A percentile compares a stretch with the other conserved stretches of the same genome.
These are phyloP conservation scores for Tetradesmus obliquus DNA, from an alignment of 139 green algal genomes.

Conservation along the genomic window DNA sequence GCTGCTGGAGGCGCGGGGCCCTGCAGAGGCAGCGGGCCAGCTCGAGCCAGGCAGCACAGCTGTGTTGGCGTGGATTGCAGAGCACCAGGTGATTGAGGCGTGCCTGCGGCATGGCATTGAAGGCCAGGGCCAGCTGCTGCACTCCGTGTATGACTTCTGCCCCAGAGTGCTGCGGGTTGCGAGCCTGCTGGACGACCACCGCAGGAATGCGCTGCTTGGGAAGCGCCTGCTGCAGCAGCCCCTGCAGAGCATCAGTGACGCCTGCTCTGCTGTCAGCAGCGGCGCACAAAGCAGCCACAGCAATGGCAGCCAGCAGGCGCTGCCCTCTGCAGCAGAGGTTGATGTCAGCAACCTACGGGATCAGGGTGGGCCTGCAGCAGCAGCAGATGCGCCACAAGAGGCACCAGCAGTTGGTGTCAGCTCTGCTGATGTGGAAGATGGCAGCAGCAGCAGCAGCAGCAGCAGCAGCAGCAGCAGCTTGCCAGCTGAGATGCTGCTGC, in stretches of 20 bases:
- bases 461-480: not conserved
- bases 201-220: not conserved
- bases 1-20: not conserved
- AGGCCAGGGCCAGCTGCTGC: conserved; percentile 38
- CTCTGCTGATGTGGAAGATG: not conserved
- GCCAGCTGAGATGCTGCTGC: not conserved
- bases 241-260: conserved; percentile 5
- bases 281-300: not conserved
- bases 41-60: not conserved
- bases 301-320: not conserved
- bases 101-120: conserved; percentile 35
- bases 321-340: no score
- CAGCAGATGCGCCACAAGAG: not conserved
- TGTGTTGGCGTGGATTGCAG: not conserved
- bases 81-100: conserved; percentile 21
- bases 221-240: conserved; percentile 35
- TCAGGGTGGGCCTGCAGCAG: not conserved
- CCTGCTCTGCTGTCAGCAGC: not conserved
- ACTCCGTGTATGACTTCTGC: conserved; percentile 40
- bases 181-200: conserved; percentile 21
- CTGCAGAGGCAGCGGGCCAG: not conserved
- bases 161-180: conserved; percentile 42
- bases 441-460: not conserved
- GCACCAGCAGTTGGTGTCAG: no score
- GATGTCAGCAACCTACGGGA: not conserved